Percentiles rank a stretch among this genome's conserved stretches.
These are phyloP conservation scores for Fonsecaea monophora DNA, from an alignment of 2,329 filamentous ascomycete genomes.

Conservation along the genomic window DNA sequence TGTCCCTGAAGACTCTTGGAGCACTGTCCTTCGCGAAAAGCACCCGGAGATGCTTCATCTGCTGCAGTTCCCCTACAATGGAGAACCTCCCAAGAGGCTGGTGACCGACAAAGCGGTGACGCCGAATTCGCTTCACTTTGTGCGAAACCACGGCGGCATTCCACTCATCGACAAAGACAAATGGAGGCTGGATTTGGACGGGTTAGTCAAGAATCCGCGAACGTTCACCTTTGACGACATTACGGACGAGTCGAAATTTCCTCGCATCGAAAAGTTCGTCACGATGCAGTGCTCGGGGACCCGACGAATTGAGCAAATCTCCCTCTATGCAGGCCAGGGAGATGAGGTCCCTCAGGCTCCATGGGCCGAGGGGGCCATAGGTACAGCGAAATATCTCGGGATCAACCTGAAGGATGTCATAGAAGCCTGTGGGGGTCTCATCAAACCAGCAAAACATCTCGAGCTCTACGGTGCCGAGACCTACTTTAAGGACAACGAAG, in stretches of 20 bases:
- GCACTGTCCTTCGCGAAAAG: slow-evolving; percentile 63
- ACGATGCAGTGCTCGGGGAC: slow-evolving; percentile 73
- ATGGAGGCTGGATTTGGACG: slow-evolving; percentile 54
- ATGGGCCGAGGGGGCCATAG: slow-evolving; percentile 73
- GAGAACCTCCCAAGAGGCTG: slow-evolving; percentile 66
- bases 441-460: slow-evolving; percentile 63
- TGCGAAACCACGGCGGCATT: slow-evolving; percentile 75
- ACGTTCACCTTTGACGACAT: slow-evolving; percentile 54
- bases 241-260: slow-evolving; percentile 58
- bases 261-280: slow-evolving; percentile 60
- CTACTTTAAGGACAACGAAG: slow-evolving; percentile 69
- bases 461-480: slow-evolving; percentile 74
- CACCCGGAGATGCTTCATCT: slow-evolving; percentile 63
- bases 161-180: slow-evolving; percentile 66
- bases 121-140: slow-evolving; percentile 66
- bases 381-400: slow-evolving; percentile 68
- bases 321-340: slow-evolving; percentile 69
- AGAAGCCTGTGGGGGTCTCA: slow-evolving; percentile 70
- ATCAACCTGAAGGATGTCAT: slow-evolving; percentile 72
- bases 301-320: slow-evolving; percentile 71
- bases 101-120: slow-evolving; percentile 54
- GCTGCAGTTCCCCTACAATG: slow-evolving; percentile 69
- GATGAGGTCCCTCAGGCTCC: slow-evolving; percentile 60
- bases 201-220: slow-evolving; percentile 56
- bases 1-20: slow-evolving; percentile 66